Conservation (phyloP, 208 protist species). For the Leishmania arabica region DNA sequence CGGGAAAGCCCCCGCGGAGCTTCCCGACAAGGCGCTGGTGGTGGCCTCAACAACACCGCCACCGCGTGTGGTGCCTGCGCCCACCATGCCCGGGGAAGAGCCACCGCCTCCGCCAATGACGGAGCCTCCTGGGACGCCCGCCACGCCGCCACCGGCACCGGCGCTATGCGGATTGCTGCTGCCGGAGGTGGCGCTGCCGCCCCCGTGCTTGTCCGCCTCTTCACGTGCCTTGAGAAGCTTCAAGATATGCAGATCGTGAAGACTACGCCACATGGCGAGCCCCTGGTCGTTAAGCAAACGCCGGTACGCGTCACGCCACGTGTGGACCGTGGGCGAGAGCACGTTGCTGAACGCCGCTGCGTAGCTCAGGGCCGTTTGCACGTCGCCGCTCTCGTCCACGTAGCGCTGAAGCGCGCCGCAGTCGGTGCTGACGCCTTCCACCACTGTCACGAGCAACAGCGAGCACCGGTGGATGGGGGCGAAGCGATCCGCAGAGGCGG, state of each 20-base stretch:
- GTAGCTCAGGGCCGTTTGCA: constrained; percentile 74
- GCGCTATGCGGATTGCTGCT: not conserved
- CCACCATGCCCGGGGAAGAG: not conserved
- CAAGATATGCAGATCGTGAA: constrained; percentile 57
- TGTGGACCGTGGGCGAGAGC: constrained; percentile 27
- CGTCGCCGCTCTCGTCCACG: constrained; percentile 76
- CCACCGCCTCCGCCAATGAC: constrained; percentile 5
- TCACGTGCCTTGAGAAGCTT: constrained; percentile 43
- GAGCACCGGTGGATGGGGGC: constrained; percentile 33
- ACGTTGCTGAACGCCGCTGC: constrained; percentile 47
- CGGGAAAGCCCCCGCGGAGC: not conserved
- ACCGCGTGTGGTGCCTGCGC: not conserved
- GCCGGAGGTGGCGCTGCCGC: not conserved
- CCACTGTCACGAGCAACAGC: constrained; percentile 63
- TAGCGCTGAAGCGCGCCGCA: constrained; percentile 70
- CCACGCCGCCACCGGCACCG: not conserved
- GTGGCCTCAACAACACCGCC: not conserved
- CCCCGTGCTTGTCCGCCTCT: constrained; percentile 4
- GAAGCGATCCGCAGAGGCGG: constrained; percentile 1
- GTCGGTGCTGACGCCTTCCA: constrained; percentile 47
- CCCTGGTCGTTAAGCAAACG: constrained; percentile 59
- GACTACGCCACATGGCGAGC: constrained; percentile 52
- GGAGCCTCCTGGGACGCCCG: not conserved
- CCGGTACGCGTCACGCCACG: constrained; percentile 73
- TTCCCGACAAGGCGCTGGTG: not conserved